Conservation (phyloP, 129 eudicot species). For the Pulicaria dysenterica region DNA sequence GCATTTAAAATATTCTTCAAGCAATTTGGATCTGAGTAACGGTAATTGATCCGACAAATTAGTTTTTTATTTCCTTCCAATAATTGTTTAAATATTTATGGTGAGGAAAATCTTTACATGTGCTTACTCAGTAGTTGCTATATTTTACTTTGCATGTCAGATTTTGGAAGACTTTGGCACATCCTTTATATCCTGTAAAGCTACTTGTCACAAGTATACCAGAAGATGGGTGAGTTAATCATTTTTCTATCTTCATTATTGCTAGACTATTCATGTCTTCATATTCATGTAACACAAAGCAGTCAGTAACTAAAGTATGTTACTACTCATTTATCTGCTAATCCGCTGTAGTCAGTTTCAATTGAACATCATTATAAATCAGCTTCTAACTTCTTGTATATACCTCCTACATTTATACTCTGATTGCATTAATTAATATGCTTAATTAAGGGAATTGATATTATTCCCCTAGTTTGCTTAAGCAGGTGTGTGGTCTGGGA, state of each 20-base stretch:
- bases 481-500: not conserved
- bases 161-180: constrained; percentile 49
- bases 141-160: constrained; percentile 31
- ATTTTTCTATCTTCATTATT: constrained; percentile 17
- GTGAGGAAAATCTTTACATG: not conserved
- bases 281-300: not conserved
- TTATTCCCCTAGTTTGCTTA: not conserved
- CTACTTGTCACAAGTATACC: constrained; percentile 28
- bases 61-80: not conserved
- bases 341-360: too few species aligned
- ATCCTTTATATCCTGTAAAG: constrained; percentile 51
- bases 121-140: not conserved
- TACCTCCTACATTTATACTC: too few species aligned
- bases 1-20: not conserved
- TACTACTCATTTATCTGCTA: too few species aligned
- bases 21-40: not conserved
- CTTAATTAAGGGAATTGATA: not conserved
- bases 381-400: too few species aligned
- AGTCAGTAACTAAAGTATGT: not conserved
- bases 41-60: not conserved
- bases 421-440: not conserved
- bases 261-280: not conserved
- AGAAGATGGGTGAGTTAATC: constrained; percentile 45
- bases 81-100: not conserved
- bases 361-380: too few species aligned